Conservation (phyloP, 352 stramenopile species). For the Globisporangium carolinianum region DNA sequence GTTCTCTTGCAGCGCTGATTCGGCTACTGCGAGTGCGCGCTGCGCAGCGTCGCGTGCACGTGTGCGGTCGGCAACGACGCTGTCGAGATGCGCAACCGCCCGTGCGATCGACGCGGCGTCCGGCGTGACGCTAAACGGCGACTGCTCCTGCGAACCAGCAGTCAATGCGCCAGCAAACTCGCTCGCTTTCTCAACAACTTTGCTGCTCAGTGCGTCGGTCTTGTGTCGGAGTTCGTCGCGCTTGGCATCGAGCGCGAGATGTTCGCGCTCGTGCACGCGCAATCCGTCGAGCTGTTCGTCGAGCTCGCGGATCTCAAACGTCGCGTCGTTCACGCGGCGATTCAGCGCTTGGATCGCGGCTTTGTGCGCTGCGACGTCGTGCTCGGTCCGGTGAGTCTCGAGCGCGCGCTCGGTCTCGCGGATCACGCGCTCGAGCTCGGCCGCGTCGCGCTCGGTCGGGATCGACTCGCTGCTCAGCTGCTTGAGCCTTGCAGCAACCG, state of each 20-base stretch:
- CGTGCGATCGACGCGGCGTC: constrained; percentile 23
- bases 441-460: constrained; percentile 41
- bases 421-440: constrained; percentile 39
- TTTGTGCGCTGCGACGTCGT: constrained; percentile 31
- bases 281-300: constrained; percentile 50
- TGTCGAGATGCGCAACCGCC: constrained; percentile 19
- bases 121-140: constrained; percentile 13
- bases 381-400: constrained; percentile 30
- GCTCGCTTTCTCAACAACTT: constrained; percentile 33
- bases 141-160: constrained; percentile 6
- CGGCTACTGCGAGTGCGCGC: constrained; percentile 19
- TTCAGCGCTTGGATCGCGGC: constrained; percentile 37
- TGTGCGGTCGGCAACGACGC: constrained; percentile 19
- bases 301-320: constrained; percentile 35
- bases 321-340: constrained; percentile 33
- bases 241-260: constrained; percentile 44
- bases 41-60: constrained; percentile 17
- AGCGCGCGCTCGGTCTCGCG: constrained; percentile 40
- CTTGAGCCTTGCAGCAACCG: constrained; percentile 29
- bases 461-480: constrained; percentile 25
- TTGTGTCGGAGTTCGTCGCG: constrained; percentile 34
- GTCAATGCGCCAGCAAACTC: constrained; percentile 31
- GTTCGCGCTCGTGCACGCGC: constrained; percentile 35
- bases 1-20: constrained; percentile 49
- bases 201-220: constrained; percentile 30